Evolutionary conservation across 2,329 filamentous ascomycete species (phyloP).

Genomic region (Coleophoma eucalyptorum): DNA sequence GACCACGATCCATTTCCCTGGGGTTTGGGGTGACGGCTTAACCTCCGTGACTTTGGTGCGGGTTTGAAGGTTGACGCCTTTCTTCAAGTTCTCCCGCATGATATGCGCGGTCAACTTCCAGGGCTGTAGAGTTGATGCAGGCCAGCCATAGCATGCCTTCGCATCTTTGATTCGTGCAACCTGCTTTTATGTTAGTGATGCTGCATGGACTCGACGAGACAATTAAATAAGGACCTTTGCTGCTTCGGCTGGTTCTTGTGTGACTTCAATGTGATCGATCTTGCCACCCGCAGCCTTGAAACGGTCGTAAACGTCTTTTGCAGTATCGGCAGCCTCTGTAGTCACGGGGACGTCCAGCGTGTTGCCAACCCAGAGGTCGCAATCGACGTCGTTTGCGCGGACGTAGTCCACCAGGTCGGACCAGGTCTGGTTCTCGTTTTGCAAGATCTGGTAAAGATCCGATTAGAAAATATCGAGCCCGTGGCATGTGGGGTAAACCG

Average conservation of each 20-base stretch:
- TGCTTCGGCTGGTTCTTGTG: conserved; percentile 10
- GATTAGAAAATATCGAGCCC: neutral
- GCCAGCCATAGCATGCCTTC: neutral
- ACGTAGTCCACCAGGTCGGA: conserved; percentile 11
- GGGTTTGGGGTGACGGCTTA: conserved; percentile 10
- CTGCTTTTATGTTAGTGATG: neutral
- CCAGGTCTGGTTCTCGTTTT: conserved; percentile 12
- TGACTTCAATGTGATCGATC: conserved; percentile 13
- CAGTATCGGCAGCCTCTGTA: conserved; percentile 5
- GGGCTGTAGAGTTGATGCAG: conserved; percentile 37
- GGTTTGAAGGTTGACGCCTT: conserved; percentile 45
- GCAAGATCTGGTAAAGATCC: conserved; percentile 5
- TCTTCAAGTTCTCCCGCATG: conserved; percentile 40
- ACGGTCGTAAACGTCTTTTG: neutral
- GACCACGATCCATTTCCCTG: conserved; percentile 37
- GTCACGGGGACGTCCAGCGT: conserved; percentile 15
- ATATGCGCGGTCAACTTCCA: conserved; percentile 54
- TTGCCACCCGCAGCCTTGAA: conserved; percentile 10
- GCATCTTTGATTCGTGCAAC: conserved; percentile 4
- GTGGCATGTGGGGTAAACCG: neutral
- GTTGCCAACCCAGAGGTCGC: conserved; percentile 16
- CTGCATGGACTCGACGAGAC: neutral
- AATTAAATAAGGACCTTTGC: neutral
- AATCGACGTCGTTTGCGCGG: conserved; percentile 10
- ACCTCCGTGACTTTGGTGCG: conserved; percentile 36